phyloP scores from a whole-genome alignment of 2,329 filamentous ascomycete genomes.

The Fusarium coffeatum region DNA sequence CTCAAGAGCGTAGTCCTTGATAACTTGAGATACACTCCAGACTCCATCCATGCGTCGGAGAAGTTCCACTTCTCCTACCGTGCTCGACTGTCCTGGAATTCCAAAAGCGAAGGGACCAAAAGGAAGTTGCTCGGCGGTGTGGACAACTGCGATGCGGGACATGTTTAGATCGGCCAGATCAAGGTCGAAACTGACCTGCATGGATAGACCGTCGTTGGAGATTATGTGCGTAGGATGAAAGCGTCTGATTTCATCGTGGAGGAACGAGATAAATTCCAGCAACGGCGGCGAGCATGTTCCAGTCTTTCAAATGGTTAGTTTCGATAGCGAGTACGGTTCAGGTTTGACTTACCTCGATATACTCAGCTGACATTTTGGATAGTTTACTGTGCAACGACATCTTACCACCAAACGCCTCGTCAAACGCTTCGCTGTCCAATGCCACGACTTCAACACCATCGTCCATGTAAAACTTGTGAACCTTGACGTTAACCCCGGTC shows the following conservation, averaged over 20 bases:
- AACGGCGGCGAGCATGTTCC: background rate
- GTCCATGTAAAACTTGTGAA: background rate
- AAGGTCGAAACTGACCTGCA: background rate
- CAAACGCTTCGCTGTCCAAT: background rate
- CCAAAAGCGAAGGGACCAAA: background rate
- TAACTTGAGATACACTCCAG: background rate
- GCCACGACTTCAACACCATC: background rate
- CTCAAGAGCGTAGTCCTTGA: background rate
- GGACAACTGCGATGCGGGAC: background rate
- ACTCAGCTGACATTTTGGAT: background rate
- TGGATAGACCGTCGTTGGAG: background rate
- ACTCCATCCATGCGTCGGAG: background rate
- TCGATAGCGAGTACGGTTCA: too few species aligned
- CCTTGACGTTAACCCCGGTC: background rate
- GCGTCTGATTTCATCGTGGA: background rate
- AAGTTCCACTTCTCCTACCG: background rate
- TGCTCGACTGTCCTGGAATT: background rate
- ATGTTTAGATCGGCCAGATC: background rate
- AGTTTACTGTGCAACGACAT: rapidly evolving
- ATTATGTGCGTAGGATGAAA: constrained; percentile 3
- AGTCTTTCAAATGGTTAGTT: background rate
- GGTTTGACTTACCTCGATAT: background rate
- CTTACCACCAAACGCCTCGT: background rate
- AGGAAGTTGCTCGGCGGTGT: constrained; percentile 4
- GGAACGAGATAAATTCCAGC: background rate